Evolutionary conservation across 169 alveolate species (phyloP).

Genomic region (Cryptosporidium muris): DNA sequence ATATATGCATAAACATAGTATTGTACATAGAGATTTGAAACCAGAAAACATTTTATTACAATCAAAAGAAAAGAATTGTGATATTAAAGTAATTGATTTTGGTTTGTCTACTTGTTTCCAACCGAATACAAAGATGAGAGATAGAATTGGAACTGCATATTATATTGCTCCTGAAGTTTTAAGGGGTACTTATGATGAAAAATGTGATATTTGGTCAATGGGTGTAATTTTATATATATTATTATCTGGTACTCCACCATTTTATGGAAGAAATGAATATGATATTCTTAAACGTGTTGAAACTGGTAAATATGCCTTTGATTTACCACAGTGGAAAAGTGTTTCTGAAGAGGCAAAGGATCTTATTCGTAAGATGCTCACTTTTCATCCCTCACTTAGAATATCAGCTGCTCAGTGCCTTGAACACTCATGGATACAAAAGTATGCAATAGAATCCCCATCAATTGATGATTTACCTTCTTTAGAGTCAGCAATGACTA

Average conservation of each 20-base stretch:
- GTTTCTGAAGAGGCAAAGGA: constrained; percentile 88
- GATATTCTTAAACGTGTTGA: constrained; percentile 88
- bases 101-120: constrained; percentile 92
- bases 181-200: constrained; percentile 87
- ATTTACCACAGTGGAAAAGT: constrained; percentile 80
- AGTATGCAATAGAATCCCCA: constrained; percentile 72
- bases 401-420: constrained; percentile 86
- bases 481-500: constrained; percentile 77
- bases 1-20: constrained; percentile 90
- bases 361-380: constrained; percentile 83
- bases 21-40: constrained; percentile 89
- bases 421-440: constrained; percentile 89
- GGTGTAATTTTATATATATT: constrained; percentile 89
- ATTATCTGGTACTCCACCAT: constrained; percentile 90
- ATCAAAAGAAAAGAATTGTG: constrained; percentile 83
- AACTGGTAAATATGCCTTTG: constrained; percentile 82
- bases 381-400: constrained; percentile 85
- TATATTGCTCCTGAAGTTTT: constrained; percentile 92
- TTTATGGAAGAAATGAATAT: constrained; percentile 86
- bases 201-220: constrained; percentile 90
- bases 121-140: constrained; percentile 87
- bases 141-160: constrained; percentile 93
- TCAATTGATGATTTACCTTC: constrained; percentile 67
- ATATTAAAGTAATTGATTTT: constrained; percentile 93
- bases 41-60: constrained; percentile 89